Conservation (phyloP, 768 basidiomycete species). For the Podaxis sp. region DNA sequence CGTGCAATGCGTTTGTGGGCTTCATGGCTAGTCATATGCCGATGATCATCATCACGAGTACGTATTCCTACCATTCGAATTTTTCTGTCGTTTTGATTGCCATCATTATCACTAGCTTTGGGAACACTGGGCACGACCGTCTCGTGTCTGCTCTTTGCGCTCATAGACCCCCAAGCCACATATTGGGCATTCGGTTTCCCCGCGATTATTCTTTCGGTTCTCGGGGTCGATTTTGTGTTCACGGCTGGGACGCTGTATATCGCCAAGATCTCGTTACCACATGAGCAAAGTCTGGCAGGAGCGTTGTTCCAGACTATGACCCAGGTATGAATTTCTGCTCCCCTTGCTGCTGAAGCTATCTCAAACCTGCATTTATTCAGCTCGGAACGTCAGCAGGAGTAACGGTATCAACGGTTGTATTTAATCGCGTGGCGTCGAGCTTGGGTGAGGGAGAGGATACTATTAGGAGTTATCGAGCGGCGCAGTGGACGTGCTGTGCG, state of each 20-base stretch:
- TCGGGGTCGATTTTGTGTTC: slow-evolving; percentile 80
- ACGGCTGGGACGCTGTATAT: slow-evolving; percentile 73
- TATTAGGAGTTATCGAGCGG: slow-evolving; percentile 56
- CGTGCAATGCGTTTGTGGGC: slow-evolving; percentile 68
- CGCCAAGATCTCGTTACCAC: slow-evolving; percentile 60
- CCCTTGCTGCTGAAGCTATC: neutral
- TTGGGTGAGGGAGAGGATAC: slow-evolving; percentile 29
- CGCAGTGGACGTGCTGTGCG: slow-evolving; percentile 64
- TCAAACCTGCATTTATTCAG: slow-evolving; percentile 29
- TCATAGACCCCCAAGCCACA: slow-evolving; percentile 53
- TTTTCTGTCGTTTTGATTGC: neutral
- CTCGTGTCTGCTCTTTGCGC: slow-evolving; percentile 66
- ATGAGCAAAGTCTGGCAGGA: slow-evolving; percentile 77
- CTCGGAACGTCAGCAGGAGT: slow-evolving; percentile 71
- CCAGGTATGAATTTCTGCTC: slow-evolving; percentile 41
- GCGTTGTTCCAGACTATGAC: slow-evolving; percentile 80
- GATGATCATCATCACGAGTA: slow-evolving; percentile 59
- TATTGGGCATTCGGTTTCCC: slow-evolving; percentile 84
- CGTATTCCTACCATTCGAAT: slow-evolving; percentile 15
- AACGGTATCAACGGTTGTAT: slow-evolving; percentile 72
- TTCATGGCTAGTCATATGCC: slow-evolving; percentile 55
- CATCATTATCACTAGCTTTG: slow-evolving; percentile 16
- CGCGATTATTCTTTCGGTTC: slow-evolving; percentile 58
- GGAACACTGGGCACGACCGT: slow-evolving; percentile 60
- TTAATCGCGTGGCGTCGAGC: slow-evolving; percentile 45